Percentiles rank a stretch among this genome's conserved stretches.
Evolutionary conservation across 169 alveolate species (phyloP).

Genomic region (Cryptosporidium meleagridis): DNA sequence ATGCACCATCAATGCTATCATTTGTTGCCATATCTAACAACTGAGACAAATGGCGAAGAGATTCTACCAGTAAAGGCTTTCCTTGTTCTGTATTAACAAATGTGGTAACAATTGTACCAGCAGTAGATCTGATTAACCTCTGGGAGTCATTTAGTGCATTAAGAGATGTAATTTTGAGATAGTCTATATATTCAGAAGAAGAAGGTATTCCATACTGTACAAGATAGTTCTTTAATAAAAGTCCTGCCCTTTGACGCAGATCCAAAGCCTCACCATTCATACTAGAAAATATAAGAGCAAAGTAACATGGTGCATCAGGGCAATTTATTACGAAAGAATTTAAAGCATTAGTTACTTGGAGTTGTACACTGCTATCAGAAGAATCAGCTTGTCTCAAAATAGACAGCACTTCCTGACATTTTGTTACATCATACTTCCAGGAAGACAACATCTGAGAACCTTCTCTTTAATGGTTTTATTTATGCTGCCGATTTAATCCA

Average conservation of each 20-base stretch:
- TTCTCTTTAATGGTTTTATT: background rate
- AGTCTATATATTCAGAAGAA: slow-evolving; percentile 72
- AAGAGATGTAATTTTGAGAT: slow-evolving; percentile 71
- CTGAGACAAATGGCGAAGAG: slow-evolving; percentile 78
- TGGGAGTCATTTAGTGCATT: slow-evolving; percentile 76
- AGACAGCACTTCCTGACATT: slow-evolving; percentile 48
- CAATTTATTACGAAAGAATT: slow-evolving; percentile 19
- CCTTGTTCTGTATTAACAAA: slow-evolving; percentile 81
- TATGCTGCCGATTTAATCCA: background rate
- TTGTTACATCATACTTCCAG: slow-evolving; percentile 43
- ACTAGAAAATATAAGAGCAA: slow-evolving; percentile 52
- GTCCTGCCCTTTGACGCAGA: slow-evolving; percentile 86
- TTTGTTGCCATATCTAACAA: slow-evolving; percentile 78
- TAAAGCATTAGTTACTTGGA: slow-evolving; percentile 67
- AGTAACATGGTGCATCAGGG: slow-evolving; percentile 62
- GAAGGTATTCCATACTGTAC: slow-evolving; percentile 76
- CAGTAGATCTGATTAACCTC: slow-evolving; percentile 79
- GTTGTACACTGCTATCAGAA: slow-evolving; percentile 58
- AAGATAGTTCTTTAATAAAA: slow-evolving; percentile 80
- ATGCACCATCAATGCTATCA: slow-evolving; percentile 83
- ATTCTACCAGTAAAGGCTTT: slow-evolving; percentile 80
- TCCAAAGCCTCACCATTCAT: slow-evolving; percentile 71
- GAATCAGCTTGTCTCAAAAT: slow-evolving; percentile 66
- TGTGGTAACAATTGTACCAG: slow-evolving; percentile 83
- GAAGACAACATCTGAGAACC: slow-evolving; percentile 52